Evolutionary conservation across 1,139 yeast species (phyloP).

Genomic region (Zygosaccharomyces sapae): DNA sequence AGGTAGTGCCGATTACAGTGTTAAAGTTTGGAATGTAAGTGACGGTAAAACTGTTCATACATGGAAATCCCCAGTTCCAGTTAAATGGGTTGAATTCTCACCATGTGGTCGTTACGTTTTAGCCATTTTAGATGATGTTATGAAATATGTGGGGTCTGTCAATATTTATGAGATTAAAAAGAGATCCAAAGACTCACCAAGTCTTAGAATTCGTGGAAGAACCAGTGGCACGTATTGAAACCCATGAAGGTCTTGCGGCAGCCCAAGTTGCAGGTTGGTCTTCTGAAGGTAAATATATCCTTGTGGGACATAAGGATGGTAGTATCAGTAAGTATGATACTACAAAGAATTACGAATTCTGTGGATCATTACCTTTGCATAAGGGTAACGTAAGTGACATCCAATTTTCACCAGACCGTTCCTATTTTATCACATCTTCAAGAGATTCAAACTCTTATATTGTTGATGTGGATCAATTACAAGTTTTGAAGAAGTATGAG

Average conservation of each 20-base stretch:
- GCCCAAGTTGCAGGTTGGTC: conserved; percentile 90
- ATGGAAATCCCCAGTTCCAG: conserved; percentile 79
- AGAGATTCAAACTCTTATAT: conserved; percentile 84
- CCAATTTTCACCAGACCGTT: conserved; percentile 81
- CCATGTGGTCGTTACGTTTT: conserved; percentile 67
- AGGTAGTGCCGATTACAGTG: conserved; percentile 86
- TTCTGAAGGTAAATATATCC: conserved; percentile 63
- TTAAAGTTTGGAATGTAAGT: conserved; percentile 78
- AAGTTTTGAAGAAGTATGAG: conserved; percentile 67
- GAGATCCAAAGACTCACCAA: conserved; percentile 40
- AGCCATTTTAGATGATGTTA: conserved; percentile 84
- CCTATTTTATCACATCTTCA: conserved; percentile 88
- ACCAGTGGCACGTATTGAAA: conserved; percentile 63
- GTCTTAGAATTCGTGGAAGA: conserved; percentile 37
- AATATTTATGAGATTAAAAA: conserved; percentile 60
- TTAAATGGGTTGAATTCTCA: conserved; percentile 83
- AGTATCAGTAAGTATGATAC: conserved; percentile 75
- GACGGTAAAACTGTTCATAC: conserved; percentile 74
- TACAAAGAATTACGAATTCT: conserved; percentile 58
- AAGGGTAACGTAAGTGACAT: conserved; percentile 79
- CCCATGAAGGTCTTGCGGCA: conserved; percentile 51
- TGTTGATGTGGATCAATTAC: conserved; percentile 71
- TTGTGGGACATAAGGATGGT: conserved; percentile 90
- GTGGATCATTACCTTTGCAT: conserved; percentile 61
- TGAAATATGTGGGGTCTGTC: conserved; percentile 84